Evolutionary conservation across 495 filamentous ascomycete species (phyloP).

Genomic region (Penicillium angulare): DNA sequence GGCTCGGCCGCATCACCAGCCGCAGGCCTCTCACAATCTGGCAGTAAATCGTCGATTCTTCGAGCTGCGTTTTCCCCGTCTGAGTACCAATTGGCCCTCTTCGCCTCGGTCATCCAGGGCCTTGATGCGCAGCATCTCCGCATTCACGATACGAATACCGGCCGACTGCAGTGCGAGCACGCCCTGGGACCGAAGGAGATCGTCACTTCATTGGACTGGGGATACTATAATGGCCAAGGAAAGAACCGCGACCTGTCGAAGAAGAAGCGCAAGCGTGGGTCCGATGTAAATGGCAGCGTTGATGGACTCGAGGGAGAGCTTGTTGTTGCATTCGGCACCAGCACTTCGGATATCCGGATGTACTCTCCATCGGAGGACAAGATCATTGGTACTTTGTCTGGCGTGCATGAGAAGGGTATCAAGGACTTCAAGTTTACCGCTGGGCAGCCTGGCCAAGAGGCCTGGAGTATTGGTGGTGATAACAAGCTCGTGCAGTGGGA

Average conservation of each 20-base stretch:
- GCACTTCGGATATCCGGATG: constrained; percentile 51
- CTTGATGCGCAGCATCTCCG: constrained; percentile 59
- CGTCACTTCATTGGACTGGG: constrained; percentile 59
- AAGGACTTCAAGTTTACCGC: constrained; percentile 58
- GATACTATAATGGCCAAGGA: constrained; percentile 39
- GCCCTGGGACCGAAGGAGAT: constrained; percentile 48
- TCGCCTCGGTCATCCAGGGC: constrained; percentile 59
- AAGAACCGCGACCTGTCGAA: constrained; percentile 43
- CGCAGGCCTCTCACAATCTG: constrained; percentile 32
- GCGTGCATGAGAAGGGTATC: constrained; percentile 53
- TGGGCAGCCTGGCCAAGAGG: constrained; percentile 38
- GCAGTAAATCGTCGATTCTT: constrained; percentile 50
- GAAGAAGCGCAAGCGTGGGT: constrained; percentile 57
- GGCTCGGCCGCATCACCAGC: constrained; percentile 48
- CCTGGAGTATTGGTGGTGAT: constrained; percentile 60
- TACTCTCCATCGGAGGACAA: constrained; percentile 54
- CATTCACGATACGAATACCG: constrained; percentile 58
- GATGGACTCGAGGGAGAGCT: constrained; percentile 41
- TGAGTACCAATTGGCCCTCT: constrained; percentile 54
- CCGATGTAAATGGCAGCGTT: constrained; percentile 44
- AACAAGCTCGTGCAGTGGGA: constrained; percentile 63
- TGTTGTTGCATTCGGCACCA: constrained; percentile 56
- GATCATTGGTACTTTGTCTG: constrained; percentile 48
- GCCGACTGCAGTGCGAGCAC: constrained; percentile 57
- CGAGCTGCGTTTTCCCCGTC: constrained; percentile 56